Evolutionary conservation across 2,329 filamentous ascomycete species (phyloP).

Genomic region (Beauveria australis): DNA sequence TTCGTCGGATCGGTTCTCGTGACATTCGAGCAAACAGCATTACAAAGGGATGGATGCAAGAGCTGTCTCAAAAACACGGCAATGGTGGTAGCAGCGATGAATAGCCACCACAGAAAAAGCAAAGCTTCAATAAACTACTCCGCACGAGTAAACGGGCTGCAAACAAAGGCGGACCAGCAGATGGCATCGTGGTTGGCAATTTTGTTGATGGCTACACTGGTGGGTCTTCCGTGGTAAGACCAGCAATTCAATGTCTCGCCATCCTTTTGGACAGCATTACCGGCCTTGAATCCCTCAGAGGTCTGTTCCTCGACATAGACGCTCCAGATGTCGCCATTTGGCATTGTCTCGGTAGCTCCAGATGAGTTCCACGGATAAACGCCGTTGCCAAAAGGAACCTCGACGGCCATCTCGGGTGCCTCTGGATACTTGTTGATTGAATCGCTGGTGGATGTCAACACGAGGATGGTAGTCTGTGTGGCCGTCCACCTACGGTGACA

Average conservation of each 20-base stretch:
- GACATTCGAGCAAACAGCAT: too few species aligned
- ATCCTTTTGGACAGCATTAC: conserved; percentile 31
- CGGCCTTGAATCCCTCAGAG: conserved; percentile 31
- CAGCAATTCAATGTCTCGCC: conserved; percentile 32
- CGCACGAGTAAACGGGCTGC: conserved; percentile 15
- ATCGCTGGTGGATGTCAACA: too few species aligned
- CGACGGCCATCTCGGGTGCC: conserved; percentile 29
- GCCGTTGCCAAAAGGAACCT: conserved; percentile 30
- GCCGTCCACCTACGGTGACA: too few species aligned
- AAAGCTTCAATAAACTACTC: too few species aligned
- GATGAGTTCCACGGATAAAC: conserved; percentile 30
- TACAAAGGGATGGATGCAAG: too few species aligned
- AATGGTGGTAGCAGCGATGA: too few species aligned
- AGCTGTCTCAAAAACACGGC: too few species aligned
- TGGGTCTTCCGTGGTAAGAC: conserved; percentile 32
- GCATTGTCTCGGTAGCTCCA: conserved; percentile 29
- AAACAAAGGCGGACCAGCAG: conserved; percentile 34
- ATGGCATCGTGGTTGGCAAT: conserved; percentile 29
- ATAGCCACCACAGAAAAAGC: too few species aligned
- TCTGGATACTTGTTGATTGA: conserved; percentile 26
- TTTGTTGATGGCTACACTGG: conserved; percentile 31
- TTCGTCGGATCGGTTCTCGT: too few species aligned
- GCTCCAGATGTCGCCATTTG: conserved; percentile 32
- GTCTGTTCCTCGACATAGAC: conserved; percentile 34
- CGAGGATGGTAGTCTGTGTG: too few species aligned